Evolutionary conservation across 1,284 basidiomycete genomes (phyloP), one percentile per base, ranked within the genome.

Genomic region (Volvariella surrecta): DNA sequence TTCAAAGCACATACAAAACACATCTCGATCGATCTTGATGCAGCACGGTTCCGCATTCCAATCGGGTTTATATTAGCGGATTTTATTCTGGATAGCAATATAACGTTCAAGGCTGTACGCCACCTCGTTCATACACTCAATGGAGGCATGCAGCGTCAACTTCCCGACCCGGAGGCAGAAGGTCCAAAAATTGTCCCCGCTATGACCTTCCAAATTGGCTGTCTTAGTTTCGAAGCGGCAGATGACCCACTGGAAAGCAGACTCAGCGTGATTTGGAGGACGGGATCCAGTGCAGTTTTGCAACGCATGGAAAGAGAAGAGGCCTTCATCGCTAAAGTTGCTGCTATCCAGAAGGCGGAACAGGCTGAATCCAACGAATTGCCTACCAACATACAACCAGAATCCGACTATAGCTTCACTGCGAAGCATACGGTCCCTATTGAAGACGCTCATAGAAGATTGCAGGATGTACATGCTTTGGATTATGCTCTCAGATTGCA

Each of bases 191-290:
- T 58, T 0, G 61, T 91, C 2, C 92, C 92, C 0, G 67, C 70
- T 37, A 55, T 96, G 34, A 64, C 65, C 2, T 58, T 97, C 42
- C 70, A 64, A 24, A 64, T 94, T 32, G 68, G 76, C 18, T 68
- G 67, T 39, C 50, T 90, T 35, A 76, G 74, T 53, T 59, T 92
- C 3, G 93, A 98, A 60, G 84, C 82, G n/a, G 77, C 82, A 18
- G 95, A 99, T 58, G 89, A 95, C 56, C 77, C 83, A 0, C 78
- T 97, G 45, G 95, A 99, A 62, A 78, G 79, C 18, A 78, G 73
- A 48, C 62, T 98, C 24, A 87, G 82, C 40, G 68, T 89, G 10
- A 87, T 92, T 30, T 90, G 81, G 74, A 74, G 79, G 44, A 76
- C 82, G 24, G 93, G 92, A 0, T 63, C 77, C 31, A 77, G 82